Evolutionary conservation across 2,329 filamentous ascomycete species (phyloP).

Genomic region (Scytalidium sp.): DNA sequence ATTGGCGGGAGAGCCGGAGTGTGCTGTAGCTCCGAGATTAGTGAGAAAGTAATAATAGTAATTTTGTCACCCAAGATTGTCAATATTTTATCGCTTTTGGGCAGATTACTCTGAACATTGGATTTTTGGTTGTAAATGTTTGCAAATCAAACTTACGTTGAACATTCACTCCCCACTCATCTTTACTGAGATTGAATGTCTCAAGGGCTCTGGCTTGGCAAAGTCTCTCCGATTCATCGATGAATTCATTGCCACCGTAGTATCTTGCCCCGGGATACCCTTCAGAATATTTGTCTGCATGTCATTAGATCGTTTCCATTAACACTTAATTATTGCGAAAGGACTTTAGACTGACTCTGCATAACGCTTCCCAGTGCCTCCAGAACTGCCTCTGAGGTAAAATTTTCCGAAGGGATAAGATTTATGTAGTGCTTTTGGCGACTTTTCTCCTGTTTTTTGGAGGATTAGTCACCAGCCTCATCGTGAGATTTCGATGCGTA

Average conservation of each 20-base stretch:
- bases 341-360: slow-evolving; percentile 62
- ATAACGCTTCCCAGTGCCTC: slow-evolving; percentile 86
- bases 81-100: background rate
- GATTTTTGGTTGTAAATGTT: slow-evolving; percentile 2
- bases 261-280: slow-evolving; percentile 94
- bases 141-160: slow-evolving; percentile 45
- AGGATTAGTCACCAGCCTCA: slow-evolving; percentile 1
- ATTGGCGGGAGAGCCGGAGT: slow-evolving; percentile 58
- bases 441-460: slow-evolving; percentile 72
- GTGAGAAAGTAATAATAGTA: background rate
- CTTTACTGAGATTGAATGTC: slow-evolving; percentile 74
- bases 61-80: background rate
- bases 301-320: slow-evolving; percentile 36
- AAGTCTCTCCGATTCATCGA: slow-evolving; percentile 80
- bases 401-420: slow-evolving; percentile 88
- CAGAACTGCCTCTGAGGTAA: slow-evolving; percentile 83
- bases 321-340: slow-evolving; percentile 16
- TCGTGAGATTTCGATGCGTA: background rate
- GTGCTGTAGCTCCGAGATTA: background rate
- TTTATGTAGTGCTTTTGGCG: slow-evolving; percentile 97
- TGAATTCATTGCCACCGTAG: slow-evolving; percentile 93
- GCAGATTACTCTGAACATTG: slow-evolving; percentile 12
- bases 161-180: slow-evolving; percentile 94
- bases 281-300: slow-evolving; percentile 88
- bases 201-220: slow-evolving; percentile 86